A percentile compares a stretch with the other conserved stretches of the same genome.
Conservation (phyloP, 106 monocot species). For the Agapanthus africanus region DNA sequence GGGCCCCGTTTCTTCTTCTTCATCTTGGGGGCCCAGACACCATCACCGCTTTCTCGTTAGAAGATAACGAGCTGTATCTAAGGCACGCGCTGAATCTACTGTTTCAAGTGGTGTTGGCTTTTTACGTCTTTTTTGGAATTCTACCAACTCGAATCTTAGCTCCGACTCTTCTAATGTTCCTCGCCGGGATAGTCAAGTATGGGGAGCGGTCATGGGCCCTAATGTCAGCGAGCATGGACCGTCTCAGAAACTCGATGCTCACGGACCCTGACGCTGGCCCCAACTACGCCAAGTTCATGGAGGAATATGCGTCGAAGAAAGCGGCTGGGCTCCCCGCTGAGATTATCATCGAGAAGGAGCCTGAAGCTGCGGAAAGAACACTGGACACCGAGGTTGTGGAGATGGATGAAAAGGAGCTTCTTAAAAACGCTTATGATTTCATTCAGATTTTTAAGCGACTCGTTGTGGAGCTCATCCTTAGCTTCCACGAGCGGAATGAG, state of each 20-base stretch:
- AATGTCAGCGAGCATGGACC: conserved; percentile 24
- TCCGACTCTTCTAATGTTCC: conserved; percentile 18
- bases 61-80: conserved; percentile 42
- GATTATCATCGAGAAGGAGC: conserved; percentile 13
- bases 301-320: conserved; percentile 15
- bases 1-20: conserved; percentile 26
- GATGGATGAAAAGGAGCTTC: neutral
- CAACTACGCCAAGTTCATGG: conserved; percentile 31
- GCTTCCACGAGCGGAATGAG: conserved; percentile 19
- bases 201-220: conserved; percentile 23
- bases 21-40: conserved; percentile 33
- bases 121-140: conserved; percentile 9
- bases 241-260: conserved; percentile 20
- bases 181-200: conserved; percentile 23
- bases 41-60: conserved; percentile 31
- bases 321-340: conserved; percentile 14
- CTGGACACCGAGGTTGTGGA: neutral
- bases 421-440: conserved; percentile 17
- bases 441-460: conserved; percentile 33
- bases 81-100: conserved; percentile 15
- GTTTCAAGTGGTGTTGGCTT: neutral
- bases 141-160: conserved; percentile 7
- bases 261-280: conserved; percentile 17
- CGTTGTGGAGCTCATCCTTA: conserved; percentile 29
- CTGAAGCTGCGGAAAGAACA: neutral